Evolutionary conservation across 305 asterid genomes (phyloP), one percentile per base, ranked within the genome.

Genomic region (Fraxinus latifolia): DNA sequence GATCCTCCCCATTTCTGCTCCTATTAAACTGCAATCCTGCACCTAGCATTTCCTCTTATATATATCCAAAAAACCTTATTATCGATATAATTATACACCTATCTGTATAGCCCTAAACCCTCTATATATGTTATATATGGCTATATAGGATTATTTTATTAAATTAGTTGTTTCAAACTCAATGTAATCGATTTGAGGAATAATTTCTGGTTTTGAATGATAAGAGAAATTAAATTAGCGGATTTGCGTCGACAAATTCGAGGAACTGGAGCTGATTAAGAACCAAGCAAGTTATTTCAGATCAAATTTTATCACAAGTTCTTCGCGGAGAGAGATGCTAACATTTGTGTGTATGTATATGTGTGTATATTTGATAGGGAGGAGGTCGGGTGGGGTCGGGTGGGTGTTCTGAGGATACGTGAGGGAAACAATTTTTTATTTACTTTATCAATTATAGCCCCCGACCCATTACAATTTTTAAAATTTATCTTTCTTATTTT

Each of bases 1-100:
- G 89, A 90, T 90, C 97, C 47, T 94, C 98, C 29, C 93, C 96
- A 55, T 92, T 89, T 85, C 82, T 82, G 77, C 88, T 89, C 86
- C 83, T 60, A 78, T 80, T 82, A 76, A 85, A 82, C 72, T 85
- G 92, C 83, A 89, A 47, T 77, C 92, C 89, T 55, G 89, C 84
- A 71, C 97, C 99, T 89, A 89, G 88, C 98, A 95, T 93, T 75
- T 86, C 67, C 34, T 76, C 72, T 31, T 65, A 8, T 65, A 65
- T 65, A 65, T 65, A 62, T 32, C 39, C 19, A 83, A 76, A 82
- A 89, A 77, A 86, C 88, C 88, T 81, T 74, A 82, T 76, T 29
- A 82, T 58, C 77, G 67, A 82, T 79, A 31, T 17, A 81, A 82
- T 76, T 70, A 37, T 77, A 25, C 23, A 74, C 75, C 15, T 3